Base-by-base conservation (phyloP, 768 basidiomycete species). In the Xerocomus brunneocitrinus region DNA sequence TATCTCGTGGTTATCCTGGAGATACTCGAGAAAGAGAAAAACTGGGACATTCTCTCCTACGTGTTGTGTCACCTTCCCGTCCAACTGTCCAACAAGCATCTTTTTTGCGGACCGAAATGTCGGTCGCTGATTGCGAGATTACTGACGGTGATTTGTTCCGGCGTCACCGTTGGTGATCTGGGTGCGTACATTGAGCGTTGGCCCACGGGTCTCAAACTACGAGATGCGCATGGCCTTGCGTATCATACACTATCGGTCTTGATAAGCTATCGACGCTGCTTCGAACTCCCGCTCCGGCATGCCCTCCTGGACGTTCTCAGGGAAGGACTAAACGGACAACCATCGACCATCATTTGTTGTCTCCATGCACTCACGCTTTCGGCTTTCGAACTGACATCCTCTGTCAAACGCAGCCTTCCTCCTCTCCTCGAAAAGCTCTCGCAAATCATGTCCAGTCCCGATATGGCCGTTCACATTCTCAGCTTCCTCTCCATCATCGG, bases 391-490 rank as follows among this genome's bases (percentile, higher is more conserved):
- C 71, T 98, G 13, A 87, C 84, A 47, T 73, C 82, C 7, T 89
- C 90, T 7, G 81, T 94, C 69, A 90, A 86, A 27, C 89, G 87
- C 58, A 83, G 77, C 61, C 75, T 98, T 34, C 80, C 91, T 7
- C 76, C 79, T 34, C 91, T 97, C 49, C 74, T 98, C 53, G 87
- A 88, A 61, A 91, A 90, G 68, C 79, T 98, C 28, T 85, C 89
- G 7, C 87, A 90, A 67, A 95, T 98, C 71, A 95, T 98, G 85
- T 91, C 91, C 1, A 93, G 90, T 50, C 84, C 92, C 3, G 85
- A 85, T 55, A 88, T 98, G 80, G 88, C 93, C 6, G 88, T 95
- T n/a, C 95, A 98, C 66, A 95, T 98, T 66, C 83, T 98, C 54
- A 90, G 90, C 56, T 90, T 98, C 67, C 80, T 98, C 24, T 80